Evolutionary conservation across 148 eudicot genomes (phyloP).

Genomic region (Spergularia marina): DNA sequence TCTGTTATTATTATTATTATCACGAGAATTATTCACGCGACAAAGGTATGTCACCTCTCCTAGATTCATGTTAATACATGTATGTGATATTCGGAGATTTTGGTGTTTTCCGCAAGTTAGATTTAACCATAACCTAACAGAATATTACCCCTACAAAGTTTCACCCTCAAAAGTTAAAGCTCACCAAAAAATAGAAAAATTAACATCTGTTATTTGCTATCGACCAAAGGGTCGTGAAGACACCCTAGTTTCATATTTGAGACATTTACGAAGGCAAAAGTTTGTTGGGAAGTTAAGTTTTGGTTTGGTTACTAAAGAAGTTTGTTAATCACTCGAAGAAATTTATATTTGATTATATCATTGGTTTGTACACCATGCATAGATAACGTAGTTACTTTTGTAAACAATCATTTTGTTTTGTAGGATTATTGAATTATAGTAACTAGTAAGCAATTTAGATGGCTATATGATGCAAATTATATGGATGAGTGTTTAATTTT

Average conservation of each 20-base stretch:
- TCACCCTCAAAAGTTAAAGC: constrained; percentile 14
- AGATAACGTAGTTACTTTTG: too few relatives aligned
- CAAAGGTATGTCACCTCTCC: too few relatives aligned
- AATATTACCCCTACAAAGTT: not conserved
- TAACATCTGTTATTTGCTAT: too few relatives aligned
- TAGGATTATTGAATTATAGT: constrained; percentile 2
- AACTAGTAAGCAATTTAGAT: not conserved
- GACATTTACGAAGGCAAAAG: constrained; percentile 22
- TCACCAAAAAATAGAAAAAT: too few relatives aligned
- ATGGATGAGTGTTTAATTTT: not conserved
- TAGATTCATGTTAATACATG: too few relatives aligned
- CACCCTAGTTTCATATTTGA: constrained; percentile 1
- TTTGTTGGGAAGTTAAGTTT: constrained; percentile 32
- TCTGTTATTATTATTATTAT: too few relatives aligned
- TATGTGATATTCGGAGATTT: too few relatives aligned
- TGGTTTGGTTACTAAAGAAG: constrained; percentile 28
- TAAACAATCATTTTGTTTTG: constrained; percentile 3
- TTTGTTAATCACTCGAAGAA: constrained; percentile 27
- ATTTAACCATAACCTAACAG: too few relatives aligned
- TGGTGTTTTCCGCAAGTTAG: too few relatives aligned
- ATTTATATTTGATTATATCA: constrained; percentile 25
- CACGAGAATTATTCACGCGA: too few relatives aligned
- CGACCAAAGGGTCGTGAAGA: not conserved
- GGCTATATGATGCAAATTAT: not conserved
- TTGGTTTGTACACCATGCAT: not conserved